phyloP scores from a whole-genome alignment of 139 green algal species.

The Zygnema cylindricum region DNA sequence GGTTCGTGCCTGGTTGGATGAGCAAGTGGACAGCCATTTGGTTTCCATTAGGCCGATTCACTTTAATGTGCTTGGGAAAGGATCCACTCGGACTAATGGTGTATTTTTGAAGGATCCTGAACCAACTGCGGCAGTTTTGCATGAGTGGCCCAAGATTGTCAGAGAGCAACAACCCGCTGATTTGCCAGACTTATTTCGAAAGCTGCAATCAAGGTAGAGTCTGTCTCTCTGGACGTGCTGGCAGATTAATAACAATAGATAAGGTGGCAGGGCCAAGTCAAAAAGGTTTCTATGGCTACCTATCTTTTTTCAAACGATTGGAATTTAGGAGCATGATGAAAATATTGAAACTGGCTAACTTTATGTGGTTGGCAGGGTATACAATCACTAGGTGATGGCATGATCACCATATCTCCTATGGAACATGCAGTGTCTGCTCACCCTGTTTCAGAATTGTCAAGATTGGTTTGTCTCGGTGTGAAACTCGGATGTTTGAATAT shows the following conservation, averaged over 20 bases:
- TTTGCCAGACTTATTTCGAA: constrained; percentile 17
- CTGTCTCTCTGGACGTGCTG: background rate
- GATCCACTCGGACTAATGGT: too few relatives aligned
- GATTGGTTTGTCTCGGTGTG: too few relatives aligned
- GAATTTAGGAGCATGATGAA: background rate
- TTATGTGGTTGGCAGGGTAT: background rate
- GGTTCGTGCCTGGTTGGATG: constrained; percentile 48
- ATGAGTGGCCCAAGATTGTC: constrained; percentile 23
- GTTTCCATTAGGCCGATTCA: background rate
- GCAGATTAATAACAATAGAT: background rate
- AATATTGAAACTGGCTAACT: background rate
- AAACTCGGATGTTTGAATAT: background rate
- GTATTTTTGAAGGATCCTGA: background rate
- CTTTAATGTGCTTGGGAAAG: background rate
- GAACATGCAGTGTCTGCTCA: too few relatives aligned
- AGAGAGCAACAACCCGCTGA: constrained; percentile 42
- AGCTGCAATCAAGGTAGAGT: constrained; percentile 43
- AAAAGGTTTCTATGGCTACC: background rate
- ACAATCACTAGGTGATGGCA: background rate
- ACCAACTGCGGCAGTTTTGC: background rate
- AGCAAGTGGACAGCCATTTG: constrained; percentile 48
- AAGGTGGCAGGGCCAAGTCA: background rate
- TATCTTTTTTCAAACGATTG: background rate
- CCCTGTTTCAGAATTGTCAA: too few relatives aligned
- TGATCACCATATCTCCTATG: too few relatives aligned